Evolutionary conservation across 2,329 filamentous ascomycete species (phyloP), one percentile per base, ranked within the genome.

Genomic region (Cadophora sp.): DNA sequence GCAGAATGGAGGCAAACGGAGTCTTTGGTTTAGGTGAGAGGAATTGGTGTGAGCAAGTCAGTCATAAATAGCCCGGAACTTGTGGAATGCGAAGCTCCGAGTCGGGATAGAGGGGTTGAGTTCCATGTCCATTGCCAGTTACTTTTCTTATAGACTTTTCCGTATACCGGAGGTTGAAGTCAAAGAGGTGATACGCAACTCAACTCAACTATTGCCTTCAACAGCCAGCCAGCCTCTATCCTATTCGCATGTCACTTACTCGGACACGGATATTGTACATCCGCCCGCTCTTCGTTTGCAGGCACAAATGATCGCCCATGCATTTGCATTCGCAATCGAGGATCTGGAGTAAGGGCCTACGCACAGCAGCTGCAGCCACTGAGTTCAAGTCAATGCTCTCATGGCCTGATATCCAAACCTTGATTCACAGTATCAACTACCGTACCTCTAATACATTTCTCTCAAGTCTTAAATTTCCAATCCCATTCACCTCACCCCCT

Each of bases 231-330:
- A n/a, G n/a, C n/a, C n/a, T n/a, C n/a, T n/a, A n/a, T n/a, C n/a
- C 50, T 53, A n/a, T 53, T 53, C 13, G 50, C 27, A 33, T 33
- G 27, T 33, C 50, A 5, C 36, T 39, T 13, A 30, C 27, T 30
- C 27, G 27, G 27, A 30, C 6, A 30, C 27, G 50, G 50, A 53
- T 53, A 51, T 24, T 33, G 30, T 33, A 39, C 7, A 24, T 53
- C 16, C 50, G 30, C 27, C 50, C 50, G 18, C 24, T 8, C 24
- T 18, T 13, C 8, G 4, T 24, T n/a, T 33, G 24, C n/a, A n/a
- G n/a, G n/a, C 9, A 33, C 16, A 24, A 53, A 53, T 53, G 50
- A 53, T 53, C 50, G 50, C 50, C 50, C 50, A 53, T 53, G 50
- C 50, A 53, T 30, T 53, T 33, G 50, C 36, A 39, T 39, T 39